Base-by-base conservation (phyloP, 2,329 filamentous ascomycete genomes). In the Ceratocystiopsis sp. region DNA sequence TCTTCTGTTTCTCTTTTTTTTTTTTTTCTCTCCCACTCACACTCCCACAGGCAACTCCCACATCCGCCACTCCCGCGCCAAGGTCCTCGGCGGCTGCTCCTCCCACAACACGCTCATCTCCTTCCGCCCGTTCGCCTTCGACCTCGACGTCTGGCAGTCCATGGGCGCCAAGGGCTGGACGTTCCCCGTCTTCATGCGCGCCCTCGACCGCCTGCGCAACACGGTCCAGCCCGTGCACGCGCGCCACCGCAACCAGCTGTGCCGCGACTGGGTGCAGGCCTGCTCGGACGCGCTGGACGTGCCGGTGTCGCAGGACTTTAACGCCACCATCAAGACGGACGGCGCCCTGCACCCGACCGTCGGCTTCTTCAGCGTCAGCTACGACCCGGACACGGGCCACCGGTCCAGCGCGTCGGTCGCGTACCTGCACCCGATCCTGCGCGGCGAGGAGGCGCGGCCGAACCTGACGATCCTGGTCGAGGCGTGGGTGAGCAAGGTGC, bases 101-200 rank as follows among this genome's bases (percentile, higher is more conserved):
- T 89, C 82, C 46, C 86, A 93, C 71, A 94, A 94, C 65, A 93
- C 86, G 17, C 69, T 93, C 54, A 93, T 94, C 61, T 91, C 83
- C 16, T 93, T 93, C 73, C 76, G 85, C 21, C 84, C 86, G 9
- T 93, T 93, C 57, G 77, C 86, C 60, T 87, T 93, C 60, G 86
- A 94, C 61, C 75, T 83, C 64, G 72, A 84, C 56, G 72, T 83
- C 53, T 94, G 86, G 86, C 79, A 87, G 55, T 73, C 73, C 32
- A 68, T 84, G 55, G 86, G 86, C 48, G 86, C 81, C 65, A 75
- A 73, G 57, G 85, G 85, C 54, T 94, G 86, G 86, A 76, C 73
- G 55, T 93, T 93, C 64, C 77, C 84, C 57, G 84, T 75, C 48
- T 82, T 94, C 61, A 91, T 77, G 62, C 75, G 84, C 46, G 68